Evolutionary conservation across 768 basidiomycete species (phyloP).

Genomic region (Termitomyces sp.): DNA sequence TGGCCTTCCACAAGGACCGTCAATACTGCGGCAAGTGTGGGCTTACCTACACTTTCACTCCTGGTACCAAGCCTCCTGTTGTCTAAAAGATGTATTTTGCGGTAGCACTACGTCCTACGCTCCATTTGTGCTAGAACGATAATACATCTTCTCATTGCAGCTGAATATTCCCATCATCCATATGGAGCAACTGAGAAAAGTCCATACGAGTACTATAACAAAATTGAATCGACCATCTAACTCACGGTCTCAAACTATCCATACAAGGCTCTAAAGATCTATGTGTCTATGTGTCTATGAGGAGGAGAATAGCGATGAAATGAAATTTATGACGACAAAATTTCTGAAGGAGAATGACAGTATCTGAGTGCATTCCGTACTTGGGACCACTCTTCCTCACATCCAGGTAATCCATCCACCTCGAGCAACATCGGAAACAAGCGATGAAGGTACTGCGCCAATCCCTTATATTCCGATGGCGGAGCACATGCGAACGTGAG

Average conservation of each 20-base stretch:
- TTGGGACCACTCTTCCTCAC: constrained; percentile 24
- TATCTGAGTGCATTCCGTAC: constrained; percentile 6
- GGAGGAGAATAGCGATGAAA: background rate
- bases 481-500: constrained; percentile 29
- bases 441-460: constrained; percentile 24
- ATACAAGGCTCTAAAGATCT: constrained; percentile 2
- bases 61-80: constrained; percentile 74
- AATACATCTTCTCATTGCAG: background rate
- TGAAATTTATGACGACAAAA: constrained; percentile 1
- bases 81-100: constrained; percentile 33
- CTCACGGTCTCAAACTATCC: background rate
- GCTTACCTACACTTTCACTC: constrained; percentile 79
- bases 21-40: constrained; percentile 98
- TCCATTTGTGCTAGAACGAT: background rate
- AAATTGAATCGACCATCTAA: background rate
- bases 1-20: constrained; percentile 98
- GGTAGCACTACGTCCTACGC: background rate
- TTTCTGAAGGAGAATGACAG: background rate
- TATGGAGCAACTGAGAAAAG: background rate
- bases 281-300: background rate
- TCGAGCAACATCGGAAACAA: constrained; percentile 35
- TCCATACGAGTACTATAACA: too few relatives aligned
- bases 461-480: constrained; percentile 18
- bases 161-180: background rate
- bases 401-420: constrained; percentile 28